Evolutionary conservation across 2,329 filamentous ascomycete genomes (phyloP).

Genomic region (Xylariaceae sp.): DNA sequence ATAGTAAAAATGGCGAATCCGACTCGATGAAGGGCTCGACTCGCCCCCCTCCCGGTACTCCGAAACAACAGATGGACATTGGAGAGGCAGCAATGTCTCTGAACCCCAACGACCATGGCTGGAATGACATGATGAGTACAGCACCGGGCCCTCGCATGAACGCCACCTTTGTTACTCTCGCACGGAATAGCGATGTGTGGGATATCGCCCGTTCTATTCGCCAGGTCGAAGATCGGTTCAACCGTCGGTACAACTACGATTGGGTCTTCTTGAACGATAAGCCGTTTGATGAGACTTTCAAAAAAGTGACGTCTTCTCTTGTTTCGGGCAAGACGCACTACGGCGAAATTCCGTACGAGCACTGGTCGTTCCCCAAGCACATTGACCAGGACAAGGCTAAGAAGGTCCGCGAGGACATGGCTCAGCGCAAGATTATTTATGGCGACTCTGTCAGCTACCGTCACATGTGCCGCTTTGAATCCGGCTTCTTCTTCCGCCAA

Average conservation of each 20-base stretch:
- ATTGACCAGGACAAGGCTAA: constrained; percentile 93
- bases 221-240: constrained; percentile 96
- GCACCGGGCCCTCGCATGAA: constrained; percentile 76
- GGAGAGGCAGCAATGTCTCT: constrained; percentile 46
- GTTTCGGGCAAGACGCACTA: constrained; percentile 93
- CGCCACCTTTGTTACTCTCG: constrained; percentile 93
- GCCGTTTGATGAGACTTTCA: constrained; percentile 89
- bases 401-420: constrained; percentile 91
- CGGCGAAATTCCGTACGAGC: constrained; percentile 80
- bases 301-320: constrained; percentile 79
- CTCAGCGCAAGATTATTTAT: constrained; percentile 91
- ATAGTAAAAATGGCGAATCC: constrained; percentile 20
- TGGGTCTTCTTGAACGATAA: constrained; percentile 99
- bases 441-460: constrained; percentile 95
- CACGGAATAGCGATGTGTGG: constrained; percentile 90
- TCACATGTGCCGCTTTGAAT: constrained; percentile 99
- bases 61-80: constrained; percentile 33
- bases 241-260: constrained; percentile 92
- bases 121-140: constrained; percentile 46
- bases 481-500: constrained; percentile 98
- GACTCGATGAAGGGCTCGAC: constrained; percentile 25
- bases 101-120: constrained; percentile 47
- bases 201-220: constrained; percentile 95
- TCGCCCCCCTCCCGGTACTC: constrained; percentile 23
- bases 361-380: constrained; percentile 95